phyloP scores from a whole-genome alignment of 208 protist species.

The Leishmania braziliensis region DNA sequence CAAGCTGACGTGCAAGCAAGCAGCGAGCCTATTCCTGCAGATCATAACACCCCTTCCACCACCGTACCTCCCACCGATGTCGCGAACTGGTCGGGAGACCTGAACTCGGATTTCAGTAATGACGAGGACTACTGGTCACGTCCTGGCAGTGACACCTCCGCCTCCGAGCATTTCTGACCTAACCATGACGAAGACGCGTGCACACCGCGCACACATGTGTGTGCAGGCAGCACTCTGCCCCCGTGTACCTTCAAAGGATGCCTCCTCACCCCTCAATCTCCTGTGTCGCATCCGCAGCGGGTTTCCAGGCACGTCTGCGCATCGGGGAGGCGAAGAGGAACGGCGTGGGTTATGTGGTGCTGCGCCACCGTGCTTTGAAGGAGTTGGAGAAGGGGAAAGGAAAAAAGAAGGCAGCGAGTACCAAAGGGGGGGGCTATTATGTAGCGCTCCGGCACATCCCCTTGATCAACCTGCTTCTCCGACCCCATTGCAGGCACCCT shows the following conservation, averaged over 20 bases:
- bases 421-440: neutral
- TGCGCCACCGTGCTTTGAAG: neutral
- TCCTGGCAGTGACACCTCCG: slow-evolving; percentile 6
- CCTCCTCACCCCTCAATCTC: neutral
- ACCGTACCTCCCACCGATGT: slow-evolving; percentile 2
- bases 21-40: neutral
- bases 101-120: slow-evolving; percentile 24
- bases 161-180: neutral
- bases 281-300: too few species aligned
- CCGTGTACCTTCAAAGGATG: neutral
- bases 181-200: neutral
- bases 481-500: neutral
- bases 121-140: slow-evolving; percentile 12
- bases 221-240: neutral
- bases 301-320: neutral
- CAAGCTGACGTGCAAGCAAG: neutral
- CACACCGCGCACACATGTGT: neutral
- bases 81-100: slow-evolving; percentile 10
- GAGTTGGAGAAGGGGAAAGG: neutral
- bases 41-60: neutral
- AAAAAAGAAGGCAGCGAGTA: neutral
- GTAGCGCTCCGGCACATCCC: neutral
- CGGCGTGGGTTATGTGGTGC: neutral
- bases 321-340: neutral
- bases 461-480: neutral